A percentile compares a stretch with the other conserved stretches of the same genome.
Evolutionary conservation across 208 protist species (phyloP).

Genomic region (Crithidia expoeki): DNA sequence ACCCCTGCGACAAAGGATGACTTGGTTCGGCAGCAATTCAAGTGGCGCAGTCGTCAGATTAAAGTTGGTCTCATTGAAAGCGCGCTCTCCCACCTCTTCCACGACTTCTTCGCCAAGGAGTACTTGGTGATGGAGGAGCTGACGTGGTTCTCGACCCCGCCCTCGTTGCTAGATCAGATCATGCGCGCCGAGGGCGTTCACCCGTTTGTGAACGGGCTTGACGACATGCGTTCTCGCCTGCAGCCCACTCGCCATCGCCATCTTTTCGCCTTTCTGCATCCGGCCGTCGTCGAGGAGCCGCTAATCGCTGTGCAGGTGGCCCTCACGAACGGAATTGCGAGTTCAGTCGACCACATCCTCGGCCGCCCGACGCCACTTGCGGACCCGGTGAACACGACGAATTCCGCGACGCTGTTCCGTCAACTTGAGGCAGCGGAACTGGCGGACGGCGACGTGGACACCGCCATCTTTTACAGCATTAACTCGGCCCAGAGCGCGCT

Average conservation of each 20-base stretch:
- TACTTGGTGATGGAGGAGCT: conserved; percentile 89
- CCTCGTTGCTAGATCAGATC: conserved; percentile 77
- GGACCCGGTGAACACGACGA: conserved; percentile 33
- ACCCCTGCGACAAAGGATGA: not conserved
- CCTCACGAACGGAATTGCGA: conserved; percentile 59
- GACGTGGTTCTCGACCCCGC: conserved; percentile 75
- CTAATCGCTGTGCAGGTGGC: conserved; percentile 88
- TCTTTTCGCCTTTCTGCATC: conserved; percentile 86
- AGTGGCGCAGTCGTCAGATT: conserved; percentile 57
- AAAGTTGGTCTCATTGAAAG: conserved; percentile 63
- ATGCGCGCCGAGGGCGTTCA: conserved; percentile 77
- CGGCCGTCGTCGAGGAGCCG: conserved; percentile 79
- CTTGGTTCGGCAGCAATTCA: conserved; percentile 19
- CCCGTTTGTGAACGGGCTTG: conserved; percentile 61
- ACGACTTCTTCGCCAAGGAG: conserved; percentile 79
- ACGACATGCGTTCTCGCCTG: conserved; percentile 72
- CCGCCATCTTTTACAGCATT: conserved; percentile 91
- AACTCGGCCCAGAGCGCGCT: conserved; percentile 79
- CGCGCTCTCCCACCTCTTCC: conserved; percentile 64
- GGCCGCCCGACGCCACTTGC: conserved; percentile 50
- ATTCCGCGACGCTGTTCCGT: conserved; percentile 27
- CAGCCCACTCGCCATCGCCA: conserved; percentile 69
- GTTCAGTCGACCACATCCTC: conserved; percentile 68
- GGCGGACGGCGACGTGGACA: conserved; percentile 57
- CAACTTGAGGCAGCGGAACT: not conserved